Evolutionary conservation across 345 rosid genomes (phyloP), one percentile per base, ranked within the genome.

Genomic region (Moricandia arvensis): DNA sequence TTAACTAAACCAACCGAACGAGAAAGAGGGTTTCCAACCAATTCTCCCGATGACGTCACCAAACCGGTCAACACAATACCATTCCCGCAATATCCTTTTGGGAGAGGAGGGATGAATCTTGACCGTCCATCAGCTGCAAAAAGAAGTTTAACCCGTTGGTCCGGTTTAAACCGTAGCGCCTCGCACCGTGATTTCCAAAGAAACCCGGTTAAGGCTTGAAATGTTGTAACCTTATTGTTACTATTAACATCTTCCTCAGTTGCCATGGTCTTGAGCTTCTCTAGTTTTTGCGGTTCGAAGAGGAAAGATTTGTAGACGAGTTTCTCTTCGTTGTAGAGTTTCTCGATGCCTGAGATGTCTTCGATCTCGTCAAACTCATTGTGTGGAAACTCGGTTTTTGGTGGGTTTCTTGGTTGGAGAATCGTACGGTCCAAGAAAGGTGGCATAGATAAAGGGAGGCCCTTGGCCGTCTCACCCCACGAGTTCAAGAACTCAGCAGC

Each of bases 71-170:
- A 59, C 4, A 89, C 90, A 18, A 93, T 86, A 5, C 86, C 96
- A 63, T 93, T 89, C 7, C 98, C 97, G 2, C 77, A 84, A 79
- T 81, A 75, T 17, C 93, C 90, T 71, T 72, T n/a, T 0, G 97
- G 96, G 53, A 88, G 79, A 38, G 86, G 88, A 8, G 97, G 96
- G 59, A 63, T 66, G 58, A 91, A 91, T 81, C 86, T 81, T 2
- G 83, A 55, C 77, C 93, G 83, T 54, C 97, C 96, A 64, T 89
- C 97, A 4, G 86, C 96, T 1, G 97, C 93, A 33, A 93, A 93
- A 21, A 91, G 88, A 45, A 91, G 85, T 77, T 93, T 91, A 31
- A 86, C 86, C 55, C 68, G 83, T 79, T 93, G 97, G 16, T 88
- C 85, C 8, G 93, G 88, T 55, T 79, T 71, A 84, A 88, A 83